Evolutionary conservation across 2,329 filamentous ascomycete genomes (phyloP).

Genomic region (Fusarium tjaetaba): DNA sequence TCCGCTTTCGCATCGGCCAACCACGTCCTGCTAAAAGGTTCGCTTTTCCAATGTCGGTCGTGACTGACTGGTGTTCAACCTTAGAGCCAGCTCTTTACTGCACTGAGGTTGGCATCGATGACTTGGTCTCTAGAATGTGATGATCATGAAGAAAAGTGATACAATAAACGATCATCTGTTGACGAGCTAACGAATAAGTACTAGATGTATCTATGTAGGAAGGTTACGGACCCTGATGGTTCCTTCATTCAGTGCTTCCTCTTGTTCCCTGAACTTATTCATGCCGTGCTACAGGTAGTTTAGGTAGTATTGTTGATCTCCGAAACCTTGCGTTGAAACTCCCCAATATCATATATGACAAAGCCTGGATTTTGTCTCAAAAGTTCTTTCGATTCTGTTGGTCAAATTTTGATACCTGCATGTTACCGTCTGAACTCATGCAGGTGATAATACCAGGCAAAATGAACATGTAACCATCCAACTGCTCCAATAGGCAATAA

Average conservation of each 20-base stretch:
- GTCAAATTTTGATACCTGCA: neutral
- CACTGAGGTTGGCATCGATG: neutral
- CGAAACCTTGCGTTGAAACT: constrained; percentile 5
- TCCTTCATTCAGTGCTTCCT: constrained; percentile 4
- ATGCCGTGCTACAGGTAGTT: neutral
- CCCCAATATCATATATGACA: neutral
- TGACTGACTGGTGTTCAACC: neutral
- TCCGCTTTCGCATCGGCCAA: constrained; percentile 8
- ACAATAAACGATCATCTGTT: neutral
- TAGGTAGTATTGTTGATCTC: constrained; percentile 1
- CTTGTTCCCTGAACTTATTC: neutral
- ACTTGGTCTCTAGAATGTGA: neutral
- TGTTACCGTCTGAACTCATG: neutral
- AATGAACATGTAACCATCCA: constrained; percentile 10
- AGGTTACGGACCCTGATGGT: neutral
- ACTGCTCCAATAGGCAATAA: constrained; percentile 13
- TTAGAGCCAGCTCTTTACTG: neutral
- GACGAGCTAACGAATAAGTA: neutral
- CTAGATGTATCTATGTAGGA: neutral
- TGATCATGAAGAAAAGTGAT: neutral
- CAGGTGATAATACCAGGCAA: constrained; percentile 1
- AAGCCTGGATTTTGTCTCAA: neutral
- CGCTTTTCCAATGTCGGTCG: constrained; percentile 10
- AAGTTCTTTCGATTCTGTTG: neutral
- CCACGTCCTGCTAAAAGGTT: neutral